Percentiles rank a stretch among this genome's conserved stretches.
phyloP scores from a whole-genome alignment of 805 yeast species.

The Lipomyces anomalus region DNA sequence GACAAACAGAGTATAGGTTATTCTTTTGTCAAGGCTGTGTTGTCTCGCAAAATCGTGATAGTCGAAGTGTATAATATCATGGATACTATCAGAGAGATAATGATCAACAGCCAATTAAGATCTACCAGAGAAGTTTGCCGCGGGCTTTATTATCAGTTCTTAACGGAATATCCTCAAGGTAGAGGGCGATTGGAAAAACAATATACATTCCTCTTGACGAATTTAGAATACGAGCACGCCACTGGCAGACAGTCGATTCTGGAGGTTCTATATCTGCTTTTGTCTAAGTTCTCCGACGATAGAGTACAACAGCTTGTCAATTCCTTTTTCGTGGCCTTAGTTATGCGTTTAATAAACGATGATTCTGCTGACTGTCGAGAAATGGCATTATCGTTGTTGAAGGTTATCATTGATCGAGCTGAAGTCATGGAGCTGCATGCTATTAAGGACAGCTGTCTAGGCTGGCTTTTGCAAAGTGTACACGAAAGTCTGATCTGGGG shows the following conservation, averaged over 20 bases:
- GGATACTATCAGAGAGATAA: conserved; percentile 71
- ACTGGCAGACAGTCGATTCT: conserved; percentile 84
- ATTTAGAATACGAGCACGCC: conserved; percentile 77
- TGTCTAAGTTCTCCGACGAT: conserved; percentile 58
- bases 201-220: conserved; percentile 71
- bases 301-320: conserved; percentile 49
- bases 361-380: conserved; percentile 75
- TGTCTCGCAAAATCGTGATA: conserved; percentile 63
- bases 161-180: conserved; percentile 94
- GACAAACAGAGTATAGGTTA: conserved; percentile 83
- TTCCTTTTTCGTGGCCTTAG: conserved; percentile 76
- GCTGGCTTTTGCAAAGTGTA: background rate
- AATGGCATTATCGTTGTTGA: conserved; percentile 62
- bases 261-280: conserved; percentile 71
- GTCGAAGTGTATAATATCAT: conserved; percentile 88
- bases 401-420: background rate
- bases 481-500: background rate
- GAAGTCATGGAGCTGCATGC: background rate
- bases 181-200: conserved; percentile 76
- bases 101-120: conserved; percentile 83
- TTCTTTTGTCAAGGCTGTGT: conserved; percentile 71
- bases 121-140: conserved; percentile 82
- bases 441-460: background rate
- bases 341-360: conserved; percentile 73
- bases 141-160: conserved; percentile 71